Conservation (phyloP, 306 rosid species). For the Alnus glutinosa region DNA sequence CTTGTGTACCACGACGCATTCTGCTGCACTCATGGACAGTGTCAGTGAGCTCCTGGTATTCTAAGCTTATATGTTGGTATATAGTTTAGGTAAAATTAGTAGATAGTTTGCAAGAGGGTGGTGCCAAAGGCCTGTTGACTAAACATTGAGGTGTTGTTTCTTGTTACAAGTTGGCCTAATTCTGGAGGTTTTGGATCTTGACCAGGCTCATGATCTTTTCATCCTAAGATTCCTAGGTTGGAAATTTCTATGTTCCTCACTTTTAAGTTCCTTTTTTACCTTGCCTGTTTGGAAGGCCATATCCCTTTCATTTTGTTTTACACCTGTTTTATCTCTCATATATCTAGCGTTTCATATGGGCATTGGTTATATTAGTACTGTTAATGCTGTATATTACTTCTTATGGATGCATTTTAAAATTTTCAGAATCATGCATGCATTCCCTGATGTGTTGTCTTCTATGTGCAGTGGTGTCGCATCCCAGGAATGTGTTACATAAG, state of each 20-base stretch:
- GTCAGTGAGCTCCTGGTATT: neutral
- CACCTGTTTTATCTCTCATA: neutral
- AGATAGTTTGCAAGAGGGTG: too few relatives aligned
- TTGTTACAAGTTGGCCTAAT: neutral
- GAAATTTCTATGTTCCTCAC: neutral
- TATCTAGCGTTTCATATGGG: too few relatives aligned
- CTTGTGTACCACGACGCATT: neutral
- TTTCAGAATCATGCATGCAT: neutral
- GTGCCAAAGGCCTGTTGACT: too few relatives aligned
- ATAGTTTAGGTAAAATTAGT: neutral
- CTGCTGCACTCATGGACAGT: neutral
- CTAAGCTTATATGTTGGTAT: neutral
- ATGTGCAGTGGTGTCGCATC: neutral
- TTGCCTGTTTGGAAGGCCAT: neutral
- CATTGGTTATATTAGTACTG: neutral
- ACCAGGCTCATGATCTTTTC: neutral
- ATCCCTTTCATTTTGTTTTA: neutral
- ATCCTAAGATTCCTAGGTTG: neutral
- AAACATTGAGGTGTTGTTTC: neutral
- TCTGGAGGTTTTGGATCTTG: neutral
- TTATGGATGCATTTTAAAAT: neutral
- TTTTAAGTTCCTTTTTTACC: neutral
- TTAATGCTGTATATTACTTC: neutral
- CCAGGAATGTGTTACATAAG: neutral
- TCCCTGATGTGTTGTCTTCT: neutral